Conservation (phyloP, 306 rosid genomes). For the Casuarina equisetifolia region DNA sequence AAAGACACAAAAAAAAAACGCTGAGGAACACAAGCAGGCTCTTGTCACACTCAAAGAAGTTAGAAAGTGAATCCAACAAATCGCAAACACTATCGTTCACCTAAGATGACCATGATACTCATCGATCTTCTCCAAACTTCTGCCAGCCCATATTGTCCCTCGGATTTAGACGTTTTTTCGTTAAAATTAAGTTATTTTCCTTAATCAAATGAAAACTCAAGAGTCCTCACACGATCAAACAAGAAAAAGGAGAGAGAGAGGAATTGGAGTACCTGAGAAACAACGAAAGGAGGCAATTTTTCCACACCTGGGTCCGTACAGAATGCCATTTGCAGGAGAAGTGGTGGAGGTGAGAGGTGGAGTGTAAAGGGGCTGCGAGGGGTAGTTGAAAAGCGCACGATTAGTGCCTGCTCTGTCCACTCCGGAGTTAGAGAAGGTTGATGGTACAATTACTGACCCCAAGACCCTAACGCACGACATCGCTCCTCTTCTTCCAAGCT, state of each 20-base stretch:
- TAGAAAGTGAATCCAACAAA: background rate
- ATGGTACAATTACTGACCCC: constrained; percentile 24
- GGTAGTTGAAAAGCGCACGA: constrained; percentile 22
- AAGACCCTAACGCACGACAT: constrained; percentile 46
- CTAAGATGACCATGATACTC: background rate
- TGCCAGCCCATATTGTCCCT: background rate
- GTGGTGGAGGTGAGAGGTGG: constrained; percentile 17
- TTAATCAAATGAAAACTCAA: background rate
- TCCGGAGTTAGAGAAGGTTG: constrained; percentile 32
- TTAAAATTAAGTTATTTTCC: background rate
- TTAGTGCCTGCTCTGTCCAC: constrained; percentile 11
- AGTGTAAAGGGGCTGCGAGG: constrained; percentile 31
- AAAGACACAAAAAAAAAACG: background rate
- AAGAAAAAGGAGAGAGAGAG: background rate
- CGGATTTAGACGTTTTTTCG: background rate
- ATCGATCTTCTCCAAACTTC: background rate
- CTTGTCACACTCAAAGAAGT: background rate
- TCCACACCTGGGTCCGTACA: constrained; percentile 30
- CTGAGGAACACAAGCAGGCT: background rate
- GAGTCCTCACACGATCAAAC: background rate
- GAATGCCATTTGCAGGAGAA: constrained; percentile 8
- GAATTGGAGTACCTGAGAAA: constrained; percentile 52
- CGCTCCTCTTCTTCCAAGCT: constrained; percentile 9
- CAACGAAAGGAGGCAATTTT: constrained; percentile 50
- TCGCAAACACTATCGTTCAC: background rate